Evolutionary conservation across 371 early-diverging fungal genomes (phyloP).

Genomic region (Haplosporangium sp.): DNA sequence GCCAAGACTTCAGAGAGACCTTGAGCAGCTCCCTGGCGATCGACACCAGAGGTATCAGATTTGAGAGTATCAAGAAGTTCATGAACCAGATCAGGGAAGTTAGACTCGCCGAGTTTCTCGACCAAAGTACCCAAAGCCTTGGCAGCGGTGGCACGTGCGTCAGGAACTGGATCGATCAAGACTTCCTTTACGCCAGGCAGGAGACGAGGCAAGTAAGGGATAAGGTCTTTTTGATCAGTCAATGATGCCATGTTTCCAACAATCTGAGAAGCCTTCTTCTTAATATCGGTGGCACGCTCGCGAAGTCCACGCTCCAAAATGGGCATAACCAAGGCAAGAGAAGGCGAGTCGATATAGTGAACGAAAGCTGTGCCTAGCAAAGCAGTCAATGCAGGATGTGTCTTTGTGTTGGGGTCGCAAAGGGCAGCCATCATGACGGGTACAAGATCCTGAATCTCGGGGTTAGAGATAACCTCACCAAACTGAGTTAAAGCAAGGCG

Average conservation of each 20-base stretch:
- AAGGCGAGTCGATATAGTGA: constrained; percentile 98
- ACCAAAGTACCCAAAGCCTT: constrained; percentile 94
- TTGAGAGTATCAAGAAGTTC: constrained; percentile 89
- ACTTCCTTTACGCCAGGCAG: constrained; percentile 92
- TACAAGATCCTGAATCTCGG: constrained; percentile 94
- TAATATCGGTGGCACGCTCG: constrained; percentile 90
- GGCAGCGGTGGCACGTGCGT: constrained; percentile 94
- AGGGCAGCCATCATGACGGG: constrained; percentile 90
- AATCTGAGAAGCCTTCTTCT: constrained; percentile 96
- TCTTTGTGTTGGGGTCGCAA: constrained; percentile 90
- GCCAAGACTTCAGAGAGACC: constrained; percentile 95
- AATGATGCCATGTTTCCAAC: constrained; percentile 96
- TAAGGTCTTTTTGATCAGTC: constrained; percentile 90
- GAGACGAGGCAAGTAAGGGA: constrained; percentile 86
- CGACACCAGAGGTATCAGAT: constrained; percentile 90
- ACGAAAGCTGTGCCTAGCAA: constrained; percentile 94
- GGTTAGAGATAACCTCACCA: constrained; percentile 96
- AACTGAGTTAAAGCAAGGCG: constrained; percentile 88
- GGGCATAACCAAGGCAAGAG: constrained; percentile 95
- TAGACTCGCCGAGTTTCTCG: constrained; percentile 90
- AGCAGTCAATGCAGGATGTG: constrained; percentile 83
- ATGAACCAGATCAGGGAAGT: constrained; percentile 91
- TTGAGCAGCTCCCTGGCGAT: constrained; percentile 97
- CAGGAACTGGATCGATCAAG: constrained; percentile 95
- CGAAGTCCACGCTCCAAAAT: constrained; percentile 93